Base-by-base conservation (phyloP, 768 basidiomycete species). In the Pleurotus giganteus region DNA sequence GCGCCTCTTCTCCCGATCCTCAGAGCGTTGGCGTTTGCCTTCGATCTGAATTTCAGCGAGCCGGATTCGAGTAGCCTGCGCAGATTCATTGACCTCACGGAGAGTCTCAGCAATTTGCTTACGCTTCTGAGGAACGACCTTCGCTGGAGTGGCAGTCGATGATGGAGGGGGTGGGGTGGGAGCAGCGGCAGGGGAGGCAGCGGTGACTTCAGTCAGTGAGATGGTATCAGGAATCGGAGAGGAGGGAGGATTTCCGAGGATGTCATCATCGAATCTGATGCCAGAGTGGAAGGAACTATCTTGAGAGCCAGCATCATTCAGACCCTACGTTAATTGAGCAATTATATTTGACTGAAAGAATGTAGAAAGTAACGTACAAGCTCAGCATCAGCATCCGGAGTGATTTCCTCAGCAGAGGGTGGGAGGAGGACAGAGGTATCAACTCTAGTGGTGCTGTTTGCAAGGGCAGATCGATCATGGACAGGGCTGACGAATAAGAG, bases 401-500 rank as follows among this genome's bases (percentile, higher is more conserved):
- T 34, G 15, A 7, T 15, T 34, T 7, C 32, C 32, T 15, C 32
- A 34, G 32, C 7, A 7, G 32, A 34, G 8, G 7, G 7, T 7
- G 32, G 32, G 8, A 7, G 7, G 7, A 63, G 54, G 37, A 60
- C 55, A 54, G 32, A 23, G 12, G 56, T 28, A 54, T 69, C 55
- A 42, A 67, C 31, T 1, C 39, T 24, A 3, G 61, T 62, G 4
- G 12, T 21, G 27, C 63, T 65, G 46, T 69, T 55, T 8, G 60
- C 60, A 12, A 69, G 29, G 0, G 57, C 63, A 21, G 59, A 55
- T 9, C 49, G 47, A 47, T 63, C 60, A 17, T 57, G 29, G 21
- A 61, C 41, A 19, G 67, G 65, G 53, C 61, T 67, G 0, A 44
- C 53, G 11, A 60, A 56, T 46, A 67, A 41, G 6, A 65, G 53